These are phyloP conservation scores for Talinum fruticosum DNA, from an alignment of 148 eudicot genomes.

Conservation along the genomic window DNA sequence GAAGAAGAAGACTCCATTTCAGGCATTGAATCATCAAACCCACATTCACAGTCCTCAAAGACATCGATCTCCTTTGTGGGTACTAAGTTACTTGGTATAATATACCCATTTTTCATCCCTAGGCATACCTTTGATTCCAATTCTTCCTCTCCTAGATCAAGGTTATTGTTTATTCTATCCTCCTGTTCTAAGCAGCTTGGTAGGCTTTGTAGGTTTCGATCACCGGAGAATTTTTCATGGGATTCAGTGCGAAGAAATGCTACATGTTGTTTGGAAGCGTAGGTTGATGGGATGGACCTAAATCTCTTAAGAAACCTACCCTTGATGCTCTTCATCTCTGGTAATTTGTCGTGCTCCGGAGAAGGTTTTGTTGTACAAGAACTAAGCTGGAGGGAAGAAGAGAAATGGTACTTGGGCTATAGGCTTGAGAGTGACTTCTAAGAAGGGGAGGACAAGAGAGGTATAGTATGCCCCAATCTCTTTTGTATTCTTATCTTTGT, in stretches of 20 bases:
- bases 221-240: slow-evolving; percentile 7
- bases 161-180: slow-evolving; percentile 4
- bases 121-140: slow-evolving; percentile 6
- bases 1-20: slow-evolving; percentile 21
- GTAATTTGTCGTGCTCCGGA: neutral
- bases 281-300: slow-evolving; percentile 23
- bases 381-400: neutral
- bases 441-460: slow-evolving; percentile 6
- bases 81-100: neutral
- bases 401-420: slow-evolving; percentile 1
- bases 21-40: slow-evolving; percentile 26
- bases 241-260: neutral
- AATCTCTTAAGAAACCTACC: slow-evolving; percentile 25
- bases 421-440: slow-evolving; percentile 15
- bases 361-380: neutral
- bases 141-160: slow-evolving; percentile 6
- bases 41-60: slow-evolving; percentile 31
- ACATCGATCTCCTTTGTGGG: slow-evolving; percentile 18
- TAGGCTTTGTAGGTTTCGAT: slow-evolving; percentile 7
- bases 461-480: slow-evolving; percentile 1
- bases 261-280: slow-evolving; percentile 24
- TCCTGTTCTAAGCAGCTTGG: slow-evolving; percentile 2
- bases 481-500: slow-evolving; percentile 11
- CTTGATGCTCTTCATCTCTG: slow-evolving; percentile 26
- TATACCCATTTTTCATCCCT: neutral